These are phyloP conservation scores for Delonix regia DNA, from an alignment of 306 rosid genomes.

Conservation along the genomic window DNA sequence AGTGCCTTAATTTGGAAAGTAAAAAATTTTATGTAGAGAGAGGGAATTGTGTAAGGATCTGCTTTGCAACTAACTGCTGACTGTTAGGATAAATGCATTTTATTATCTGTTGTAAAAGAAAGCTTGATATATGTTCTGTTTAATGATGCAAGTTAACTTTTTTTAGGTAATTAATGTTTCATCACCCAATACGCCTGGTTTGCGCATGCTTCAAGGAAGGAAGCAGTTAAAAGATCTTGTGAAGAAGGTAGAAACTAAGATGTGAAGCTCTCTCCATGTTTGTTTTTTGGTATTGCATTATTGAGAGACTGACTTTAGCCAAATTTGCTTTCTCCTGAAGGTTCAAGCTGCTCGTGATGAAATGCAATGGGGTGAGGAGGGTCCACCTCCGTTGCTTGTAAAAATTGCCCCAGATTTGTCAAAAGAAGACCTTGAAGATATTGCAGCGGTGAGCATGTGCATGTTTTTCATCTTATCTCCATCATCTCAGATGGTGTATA, in stretches of 20 bases:
- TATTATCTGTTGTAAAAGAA: neutral
- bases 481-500: slow-evolving; percentile 33
- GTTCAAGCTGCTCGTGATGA: slow-evolving; percentile 98
- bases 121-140: neutral
- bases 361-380: slow-evolving; percentile 99
- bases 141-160: slow-evolving; percentile 6
- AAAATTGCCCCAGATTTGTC: slow-evolving; percentile 99
- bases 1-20: neutral
- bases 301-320: slow-evolving; percentile 36
- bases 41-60: neutral
- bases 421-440: slow-evolving; percentile 96
- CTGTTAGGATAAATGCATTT: slow-evolving; percentile 14
- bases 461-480: slow-evolving; percentile 21
- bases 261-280: slow-evolving; percentile 25
- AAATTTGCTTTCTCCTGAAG: slow-evolving; percentile 50
- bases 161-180: slow-evolving; percentile 95
- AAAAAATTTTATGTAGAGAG: slow-evolving; percentile 2
- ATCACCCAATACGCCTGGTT: slow-evolving; percentile 98
- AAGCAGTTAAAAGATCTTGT: slow-evolving; percentile 95
- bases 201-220: slow-evolving; percentile 98
- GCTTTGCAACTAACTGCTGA: neutral
- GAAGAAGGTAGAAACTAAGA: slow-evolving; percentile 71
- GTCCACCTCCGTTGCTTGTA: slow-evolving; percentile 97
- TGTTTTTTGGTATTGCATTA: slow-evolving; percentile 29
- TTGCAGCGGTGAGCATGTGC: slow-evolving; percentile 81